These are phyloP conservation scores for Arabis alpina DNA, from an alignment of 345 rosid genomes.

Conservation along the genomic window DNA sequence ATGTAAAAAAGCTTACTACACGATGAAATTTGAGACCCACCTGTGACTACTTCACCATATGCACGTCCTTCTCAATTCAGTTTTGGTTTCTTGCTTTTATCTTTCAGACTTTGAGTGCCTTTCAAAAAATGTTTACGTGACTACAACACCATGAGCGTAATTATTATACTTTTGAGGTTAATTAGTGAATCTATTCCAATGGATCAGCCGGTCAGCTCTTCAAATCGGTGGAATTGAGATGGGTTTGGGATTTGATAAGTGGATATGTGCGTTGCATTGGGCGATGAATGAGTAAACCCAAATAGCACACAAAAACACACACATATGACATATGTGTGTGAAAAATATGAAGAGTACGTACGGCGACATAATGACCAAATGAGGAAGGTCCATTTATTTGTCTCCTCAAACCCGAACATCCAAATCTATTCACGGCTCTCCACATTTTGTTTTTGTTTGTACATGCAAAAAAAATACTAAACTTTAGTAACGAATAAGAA, in stretches of 20 bases:
- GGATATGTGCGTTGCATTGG: conserved; percentile 23
- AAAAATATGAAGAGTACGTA: conserved; percentile 33
- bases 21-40: conserved; percentile 33
- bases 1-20: conserved; percentile 21
- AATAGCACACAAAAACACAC: conserved; percentile 21
- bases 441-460: conserved; percentile 24
- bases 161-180: background rate
- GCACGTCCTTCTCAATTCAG: conserved; percentile 20
- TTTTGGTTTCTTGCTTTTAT: conserved; percentile 4
- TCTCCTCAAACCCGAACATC: conserved; percentile 38
- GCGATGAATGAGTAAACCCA: conserved; percentile 11
- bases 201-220: no score
- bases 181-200: background rate
- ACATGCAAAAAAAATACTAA: background rate
- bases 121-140: background rate
- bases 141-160: background rate
- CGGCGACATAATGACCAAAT: conserved; percentile 44
- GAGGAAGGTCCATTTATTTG: conserved; percentile 34
- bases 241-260: conserved; percentile 24
- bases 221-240: background rate
- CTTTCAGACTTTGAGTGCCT: background rate
- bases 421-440: conserved; percentile 24
- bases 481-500: background rate
- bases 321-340: conserved; percentile 10
- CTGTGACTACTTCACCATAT: conserved; percentile 9